Evolutionary conservation across 805 yeast species (phyloP), one percentile per base, ranked within the genome.

Genomic region (Myxozyma mucilagina): DNA sequence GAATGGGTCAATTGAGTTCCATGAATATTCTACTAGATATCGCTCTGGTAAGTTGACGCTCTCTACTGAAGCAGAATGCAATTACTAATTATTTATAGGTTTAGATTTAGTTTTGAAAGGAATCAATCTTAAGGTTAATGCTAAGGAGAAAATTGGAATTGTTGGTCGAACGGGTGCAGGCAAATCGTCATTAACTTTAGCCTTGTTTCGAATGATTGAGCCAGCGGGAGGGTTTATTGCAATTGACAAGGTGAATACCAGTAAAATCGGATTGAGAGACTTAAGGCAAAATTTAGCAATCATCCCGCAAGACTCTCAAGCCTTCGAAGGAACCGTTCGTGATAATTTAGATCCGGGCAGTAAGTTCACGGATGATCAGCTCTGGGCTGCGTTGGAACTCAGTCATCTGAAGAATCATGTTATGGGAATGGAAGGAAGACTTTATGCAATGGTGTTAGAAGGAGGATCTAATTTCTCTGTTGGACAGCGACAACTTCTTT

Each of bases 151-250:
- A 73, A 79, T 92, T 70, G 98, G 98, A 63, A 90, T 92, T 73
- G 97, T 92, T 56, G 98, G 98, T 20, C 82, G 98, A 72, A 92
- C 98, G 0, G 98, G 98, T 66, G 97, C 97, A 1, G 98, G 98
- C 66, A 91, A 91, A 72, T 87, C 94, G 0, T 87, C 96, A 1
- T 79, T 91, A 69, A 87, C 96, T 0, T 76, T 90, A 69, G 96
- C 97, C 0, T 75, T 91, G 36, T 91, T 89, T 79, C 78, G 97
- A 68, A 84, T 91, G 49, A 89, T 92, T 69, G 97, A 91, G 74
- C 82, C 87, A 0, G 83, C 85, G 4, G 76, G 74, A 10, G 94
- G 96, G 13, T 73, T 76, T 42, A 87, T 91, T 67, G 76, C 77
- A 14, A 87, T 90, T 67, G 97, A 92, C 75, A 84, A 82, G 24